phyloP scores from a whole-genome alignment of 1,284 basidiomycete species.

The Trichosporon faecale region DNA sequence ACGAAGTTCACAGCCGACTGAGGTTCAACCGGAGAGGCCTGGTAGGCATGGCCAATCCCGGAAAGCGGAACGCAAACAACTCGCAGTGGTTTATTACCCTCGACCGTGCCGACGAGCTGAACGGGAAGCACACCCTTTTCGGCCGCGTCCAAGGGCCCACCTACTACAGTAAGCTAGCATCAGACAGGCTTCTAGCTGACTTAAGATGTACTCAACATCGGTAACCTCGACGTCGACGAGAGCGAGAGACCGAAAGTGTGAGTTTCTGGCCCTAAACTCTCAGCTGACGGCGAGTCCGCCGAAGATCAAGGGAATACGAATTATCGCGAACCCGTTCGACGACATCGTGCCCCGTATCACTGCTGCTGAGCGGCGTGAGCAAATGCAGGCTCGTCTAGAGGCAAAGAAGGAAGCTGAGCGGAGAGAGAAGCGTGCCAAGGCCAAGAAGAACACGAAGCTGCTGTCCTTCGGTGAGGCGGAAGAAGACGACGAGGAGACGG shows the following conservation, averaged over 20 bases:
- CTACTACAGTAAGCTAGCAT: slow-evolving; percentile 68
- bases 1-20: slow-evolving; percentile 89
- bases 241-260: slow-evolving; percentile 83
- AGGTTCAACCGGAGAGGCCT: slow-evolving; percentile 66
- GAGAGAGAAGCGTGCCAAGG: slow-evolving; percentile 63
- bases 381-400: slow-evolving; percentile 72
- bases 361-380: slow-evolving; percentile 77
- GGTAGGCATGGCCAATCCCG: slow-evolving; percentile 90
- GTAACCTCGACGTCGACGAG: slow-evolving; percentile 78
- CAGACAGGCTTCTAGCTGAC: slow-evolving; percentile 9
- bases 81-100: slow-evolving; percentile 90
- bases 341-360: slow-evolving; percentile 97
- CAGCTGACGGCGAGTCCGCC: too few relatives aligned
- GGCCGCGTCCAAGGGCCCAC: slow-evolving; percentile 65
- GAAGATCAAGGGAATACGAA: slow-evolving; percentile 76
- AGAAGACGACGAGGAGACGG: slow-evolving; percentile 58
- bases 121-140: slow-evolving; percentile 84
- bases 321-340: slow-evolving; percentile 88
- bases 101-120: slow-evolving; percentile 80
- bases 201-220: slow-evolving; percentile 81
- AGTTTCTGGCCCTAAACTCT: too few relatives aligned
- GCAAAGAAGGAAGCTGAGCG: slow-evolving; percentile 74
- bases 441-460: slow-evolving; percentile 86
- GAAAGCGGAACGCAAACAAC: slow-evolving; percentile 76
- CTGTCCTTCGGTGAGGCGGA: slow-evolving; percentile 83